Evolutionary conservation across 768 basidiomycete genomes (phyloP), one percentile per base, ranked within the genome.

Genomic region (Suillus subaureus): DNA sequence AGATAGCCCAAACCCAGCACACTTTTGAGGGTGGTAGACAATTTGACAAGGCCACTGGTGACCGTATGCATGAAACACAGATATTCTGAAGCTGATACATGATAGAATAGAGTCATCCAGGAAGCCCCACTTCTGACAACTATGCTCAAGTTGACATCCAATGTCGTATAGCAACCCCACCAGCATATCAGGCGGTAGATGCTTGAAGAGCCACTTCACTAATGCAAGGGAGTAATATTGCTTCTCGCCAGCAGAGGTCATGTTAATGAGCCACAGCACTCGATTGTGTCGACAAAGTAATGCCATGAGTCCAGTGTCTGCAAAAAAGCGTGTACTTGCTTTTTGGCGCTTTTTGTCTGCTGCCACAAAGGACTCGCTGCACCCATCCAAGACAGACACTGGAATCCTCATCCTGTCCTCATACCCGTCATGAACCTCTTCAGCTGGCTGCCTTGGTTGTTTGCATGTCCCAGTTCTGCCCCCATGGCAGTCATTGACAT

Each of bases 21-120:
- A 37, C 31, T 79, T 61, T 11, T 74, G 68, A 15, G 79, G 80
- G 61, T 79, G 78, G 61, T 79, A 80, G 0, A 73, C 52, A 1
- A 82, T 58, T 57, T 79, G 78, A 47, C 78, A 79, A 2, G 71
- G 61, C 77, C 78, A 78, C 49, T 78, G 70, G 58, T 79, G 78
- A 2, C 72, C 76, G 58, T 75, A 78, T 0, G 75, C 78, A 64
- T 80, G 79, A 74, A 80, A 77, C 0, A 73, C 77, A 6, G 75
- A 75, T 3, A 76, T 74, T 4, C 69, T 70, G 39, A 75, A 78
- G 1, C 33, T 28, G 12, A 80, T 54, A 11, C 69, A 62, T 1
- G 47, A 43, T 43, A 57, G 26, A 45, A 68, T 37, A 18, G 42
- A 56, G 40, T 62, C 40, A 37, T 51, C 45, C 11, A 65, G 58